Conservation (phyloP, 805 yeast species). For the Metahyphopichia silvanorum region DNA sequence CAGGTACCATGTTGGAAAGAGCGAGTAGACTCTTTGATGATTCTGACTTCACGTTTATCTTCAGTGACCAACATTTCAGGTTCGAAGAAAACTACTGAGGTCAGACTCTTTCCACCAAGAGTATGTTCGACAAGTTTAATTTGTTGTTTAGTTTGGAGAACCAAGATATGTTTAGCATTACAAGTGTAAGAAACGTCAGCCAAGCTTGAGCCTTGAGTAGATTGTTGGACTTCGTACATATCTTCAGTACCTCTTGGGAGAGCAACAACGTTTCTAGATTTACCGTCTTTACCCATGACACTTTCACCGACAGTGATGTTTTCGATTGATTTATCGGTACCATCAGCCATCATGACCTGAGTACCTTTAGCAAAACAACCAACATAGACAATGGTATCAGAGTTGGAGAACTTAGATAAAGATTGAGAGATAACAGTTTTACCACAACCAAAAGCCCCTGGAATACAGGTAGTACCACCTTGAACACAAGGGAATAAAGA, state of each 20-base stretch:
- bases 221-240: slow-evolving; percentile 37
- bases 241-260: slow-evolving; percentile 42
- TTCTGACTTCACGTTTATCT: slow-evolving; percentile 11
- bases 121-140: slow-evolving; percentile 9
- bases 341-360: slow-evolving; percentile 43
- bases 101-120: slow-evolving; percentile 9
- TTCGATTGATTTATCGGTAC: slow-evolving; percentile 30
- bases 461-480: slow-evolving; percentile 99
- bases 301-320: slow-evolving; percentile 32
- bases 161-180: slow-evolving; percentile 37
- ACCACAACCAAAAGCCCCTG: slow-evolving; percentile 99
- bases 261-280: slow-evolving; percentile 33
- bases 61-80: slow-evolving; percentile 6
- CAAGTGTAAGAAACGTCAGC: slow-evolving; percentile 22
- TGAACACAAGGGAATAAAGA: slow-evolving; percentile 98
- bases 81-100: slow-evolving; percentile 20
- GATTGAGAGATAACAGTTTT: slow-evolving; percentile 98
- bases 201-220: slow-evolving; percentile 13
- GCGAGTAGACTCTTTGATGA: slow-evolving; percentile 18
- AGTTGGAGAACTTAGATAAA: slow-evolving; percentile 93
- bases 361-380: slow-evolving; percentile 52
- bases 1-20: slow-evolving; percentile 13
- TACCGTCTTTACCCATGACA: slow-evolving; percentile 45
- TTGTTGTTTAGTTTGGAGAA: slow-evolving; percentile 31
- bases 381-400: slow-evolving; percentile 92